A percentile compares a stretch with the other conserved stretches of the same genome.
phyloP scores from a whole-genome alignment of 2,329 filamentous ascomycete species.

The Cylindrodendrum hubeiense region DNA sequence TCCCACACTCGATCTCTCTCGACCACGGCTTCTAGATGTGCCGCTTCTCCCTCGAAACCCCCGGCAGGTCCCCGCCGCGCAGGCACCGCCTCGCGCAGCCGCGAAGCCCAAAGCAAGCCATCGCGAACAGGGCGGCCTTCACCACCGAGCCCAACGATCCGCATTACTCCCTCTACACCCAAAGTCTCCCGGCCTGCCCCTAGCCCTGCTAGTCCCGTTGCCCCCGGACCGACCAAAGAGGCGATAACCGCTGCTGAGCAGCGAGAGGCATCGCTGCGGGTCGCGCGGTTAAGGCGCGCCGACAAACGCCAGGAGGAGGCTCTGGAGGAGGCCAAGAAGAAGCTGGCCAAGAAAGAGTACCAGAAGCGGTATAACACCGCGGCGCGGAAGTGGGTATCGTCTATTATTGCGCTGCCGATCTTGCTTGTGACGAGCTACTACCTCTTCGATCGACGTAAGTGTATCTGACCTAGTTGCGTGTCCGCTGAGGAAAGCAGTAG shows the following conservation, averaged over 20 bases:
- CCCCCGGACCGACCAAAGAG: conserved; percentile 9
- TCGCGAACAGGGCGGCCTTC: background rate
- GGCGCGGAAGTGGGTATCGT: conserved; percentile 58
- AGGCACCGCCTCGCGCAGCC: background rate
- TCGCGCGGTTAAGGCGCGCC: conserved; percentile 35
- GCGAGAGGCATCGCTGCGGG: conserved; percentile 39
- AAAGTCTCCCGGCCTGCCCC: background rate
- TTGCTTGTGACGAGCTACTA: conserved; percentile 67
- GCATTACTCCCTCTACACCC: background rate
- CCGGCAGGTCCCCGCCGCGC: background rate
- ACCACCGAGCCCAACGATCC: background rate
- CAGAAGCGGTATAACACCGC: conserved; percentile 58
- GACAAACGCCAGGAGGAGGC: conserved; percentile 31
- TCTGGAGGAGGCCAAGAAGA: conserved; percentile 32
- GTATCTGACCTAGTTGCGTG: background rate
- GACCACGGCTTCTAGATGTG: background rate
- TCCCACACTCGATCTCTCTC: background rate
- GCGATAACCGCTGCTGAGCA: conserved; percentile 38
- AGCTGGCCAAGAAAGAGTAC: conserved; percentile 50
- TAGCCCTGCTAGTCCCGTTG: background rate
- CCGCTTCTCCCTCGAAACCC: background rate
- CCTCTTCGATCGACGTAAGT: conserved; percentile 64
- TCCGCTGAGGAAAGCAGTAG: too few relatives aligned
- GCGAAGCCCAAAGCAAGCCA: background rate
- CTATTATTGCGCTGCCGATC: conserved; percentile 66